Percentiles rank a stretch among this genome's conserved stretches.
phyloP scores from a whole-genome alignment of 140 eudicot species.

The Ambrosia hybrid region DNA sequence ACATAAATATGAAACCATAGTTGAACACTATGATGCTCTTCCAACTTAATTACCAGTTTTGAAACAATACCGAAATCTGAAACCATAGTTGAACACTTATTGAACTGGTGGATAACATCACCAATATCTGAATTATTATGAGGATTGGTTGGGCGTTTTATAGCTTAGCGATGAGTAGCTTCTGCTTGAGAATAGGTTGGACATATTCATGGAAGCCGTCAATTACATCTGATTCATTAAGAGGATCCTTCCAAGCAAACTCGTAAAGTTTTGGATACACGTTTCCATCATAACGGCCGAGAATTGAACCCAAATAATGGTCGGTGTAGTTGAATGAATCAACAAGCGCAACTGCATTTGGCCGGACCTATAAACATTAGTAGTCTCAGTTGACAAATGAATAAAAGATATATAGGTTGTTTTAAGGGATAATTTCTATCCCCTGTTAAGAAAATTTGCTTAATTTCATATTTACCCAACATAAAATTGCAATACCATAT shows the following conservation, averaged over 20 bases:
- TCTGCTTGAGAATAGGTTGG: constrained; percentile 73
- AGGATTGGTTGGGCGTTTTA: constrained; percentile 33
- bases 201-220: constrained; percentile 79
- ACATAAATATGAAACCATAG: neutral
- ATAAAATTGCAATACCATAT: too few relatives aligned
- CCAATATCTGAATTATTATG: too few relatives aligned
- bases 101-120: too few relatives aligned
- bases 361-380: constrained; percentile 46
- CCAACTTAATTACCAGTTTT: too few relatives aligned
- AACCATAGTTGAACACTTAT: constrained; percentile 9
- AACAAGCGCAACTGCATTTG: constrained; percentile 83
- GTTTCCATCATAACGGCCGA: constrained; percentile 90
- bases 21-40: constrained; percentile 8
- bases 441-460: too few relatives aligned
- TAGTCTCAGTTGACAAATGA: neutral
- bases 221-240: constrained; percentile 69
- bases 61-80: neutral
- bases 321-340: constrained; percentile 91
- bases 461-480: neutral
- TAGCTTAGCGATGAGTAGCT: constrained; percentile 57
- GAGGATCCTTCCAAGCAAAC: constrained; percentile 93
- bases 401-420: neutral
- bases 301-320: constrained; percentile 87
- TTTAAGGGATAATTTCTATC: too few relatives aligned
- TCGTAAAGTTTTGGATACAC: too few relatives aligned